These are phyloP conservation scores for Nemania sp. DNA, from an alignment of 2,329 filamentous ascomycete species.

Conservation along the genomic window DNA sequence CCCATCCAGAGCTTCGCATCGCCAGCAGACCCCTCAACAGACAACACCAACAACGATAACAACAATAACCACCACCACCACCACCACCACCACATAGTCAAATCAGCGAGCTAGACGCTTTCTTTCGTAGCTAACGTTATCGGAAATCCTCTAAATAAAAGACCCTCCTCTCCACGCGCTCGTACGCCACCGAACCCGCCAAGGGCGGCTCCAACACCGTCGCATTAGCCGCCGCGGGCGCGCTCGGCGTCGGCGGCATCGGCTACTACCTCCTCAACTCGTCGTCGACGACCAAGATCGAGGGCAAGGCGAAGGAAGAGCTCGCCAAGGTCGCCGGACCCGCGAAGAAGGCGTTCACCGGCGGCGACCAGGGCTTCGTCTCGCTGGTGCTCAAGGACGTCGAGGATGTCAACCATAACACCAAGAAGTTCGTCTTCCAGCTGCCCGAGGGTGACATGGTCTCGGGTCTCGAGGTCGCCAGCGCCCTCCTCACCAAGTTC, in stretches of 20 bases:
- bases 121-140: conserved; percentile 27
- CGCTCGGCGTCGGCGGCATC: conserved; percentile 60
- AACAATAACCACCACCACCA: too few species aligned
- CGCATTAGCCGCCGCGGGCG: conserved; percentile 65
- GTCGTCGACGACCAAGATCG: conserved; percentile 61
- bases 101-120: background rate
- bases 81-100: too few species aligned
- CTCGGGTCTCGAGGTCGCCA: conserved; percentile 80
- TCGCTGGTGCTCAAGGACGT: conserved; percentile 78
- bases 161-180: conserved; percentile 36
- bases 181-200: conserved; percentile 69
- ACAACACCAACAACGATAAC: too few species aligned
- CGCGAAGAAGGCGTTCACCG: conserved; percentile 65
- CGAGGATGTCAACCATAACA: conserved; percentile 88
- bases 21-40: conserved; percentile 10
- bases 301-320: conserved; percentile 56
- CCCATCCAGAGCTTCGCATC: too few species aligned
- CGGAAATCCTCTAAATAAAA: conserved; percentile 18
- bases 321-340: conserved; percentile 40
- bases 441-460: conserved; percentile 83
- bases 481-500: conserved; percentile 90
- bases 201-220: conserved; percentile 63
- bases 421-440: conserved; percentile 87
- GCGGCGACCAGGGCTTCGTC: conserved; percentile 88
- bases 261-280: conserved; percentile 61